Evolutionary conservation across 2,329 filamentous ascomycete genomes (phyloP), one percentile per base, ranked within the genome.

Genomic region (Penicillium sp.): DNA sequence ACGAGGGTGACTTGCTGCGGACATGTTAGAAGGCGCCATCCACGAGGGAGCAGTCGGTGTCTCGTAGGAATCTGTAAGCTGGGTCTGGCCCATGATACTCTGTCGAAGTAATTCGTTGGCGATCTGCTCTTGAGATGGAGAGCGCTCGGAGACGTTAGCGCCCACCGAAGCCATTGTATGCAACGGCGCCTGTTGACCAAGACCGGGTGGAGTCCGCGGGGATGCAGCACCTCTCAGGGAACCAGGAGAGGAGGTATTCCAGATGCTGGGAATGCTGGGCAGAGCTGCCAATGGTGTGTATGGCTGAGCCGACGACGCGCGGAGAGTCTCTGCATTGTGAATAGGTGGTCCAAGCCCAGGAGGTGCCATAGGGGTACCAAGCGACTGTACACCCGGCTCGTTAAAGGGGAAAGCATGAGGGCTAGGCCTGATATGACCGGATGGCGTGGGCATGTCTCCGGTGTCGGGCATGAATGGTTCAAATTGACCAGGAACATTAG

Each of bases 181-280:
- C 48, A 65, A 54, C 16, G 61, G 55, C 35, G 57, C 57, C 46
- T 63, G 66, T 16, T 66, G 70, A 26, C 70, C 67, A 6, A 77
- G 65, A 22, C 71, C 73, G 13, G 72, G 69, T 22, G 75, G 75
- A 26, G 74, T 73, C 8, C 76, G 72, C 22, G 77, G 77, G 24
- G 70, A 73, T 19, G 68, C 57, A 39, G 67, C 63, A 39, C 79
- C 78, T 54, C 74, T 75, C 8, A 76, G 65, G n/a, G 74, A 71
- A 16, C 78, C 74, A 1, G 78, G 71, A 55, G 81, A 78, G 26
- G 74, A 72, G 0, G 76, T 75, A 49, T 76, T 79, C 71, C 74
- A 80, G 45, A 82, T 75, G 35, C 74, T 77, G 10, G 77, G 75
- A 6, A 81, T 62, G 22, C 56, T 66, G n/a, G 64, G 63, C 6